These are phyloP conservation scores for Xylaria sp. DNA, from an alignment of 2,329 filamentous ascomycete species.

Conservation along the genomic window DNA sequence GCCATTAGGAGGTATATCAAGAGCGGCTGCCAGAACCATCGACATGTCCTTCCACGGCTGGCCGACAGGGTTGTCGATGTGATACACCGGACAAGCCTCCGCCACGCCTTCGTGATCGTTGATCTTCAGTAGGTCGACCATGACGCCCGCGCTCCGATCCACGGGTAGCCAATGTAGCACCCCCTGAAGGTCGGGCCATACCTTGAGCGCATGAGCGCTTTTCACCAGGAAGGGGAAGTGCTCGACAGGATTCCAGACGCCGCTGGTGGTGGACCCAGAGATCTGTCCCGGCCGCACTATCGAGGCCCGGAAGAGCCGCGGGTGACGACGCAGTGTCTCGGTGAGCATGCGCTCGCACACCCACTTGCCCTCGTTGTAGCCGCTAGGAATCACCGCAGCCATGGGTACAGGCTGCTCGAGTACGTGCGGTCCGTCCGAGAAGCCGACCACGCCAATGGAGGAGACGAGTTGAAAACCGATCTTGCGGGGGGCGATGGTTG, in stretches of 20 bases:
- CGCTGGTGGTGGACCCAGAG: constrained; percentile 53
- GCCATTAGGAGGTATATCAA: too few species aligned
- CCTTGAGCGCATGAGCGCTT: constrained; percentile 51
- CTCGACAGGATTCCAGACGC: constrained; percentile 59
- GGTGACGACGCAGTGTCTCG: constrained; percentile 53
- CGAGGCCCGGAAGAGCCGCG: constrained; percentile 41
- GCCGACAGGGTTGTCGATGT: too few species aligned
- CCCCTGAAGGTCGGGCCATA: constrained; percentile 36
- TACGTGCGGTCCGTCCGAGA: constrained; percentile 50
- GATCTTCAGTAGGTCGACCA: constrained; percentile 16
- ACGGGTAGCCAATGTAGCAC: constrained; percentile 33
- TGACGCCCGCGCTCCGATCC: not conserved
- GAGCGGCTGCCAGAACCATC: too few species aligned
- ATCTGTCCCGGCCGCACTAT: constrained; percentile 59
- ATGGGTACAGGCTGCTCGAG: constrained; percentile 50
- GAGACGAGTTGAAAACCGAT: constrained; percentile 57
- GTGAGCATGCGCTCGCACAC: constrained; percentile 58
- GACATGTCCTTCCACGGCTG: too few species aligned
- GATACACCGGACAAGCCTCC: too few species aligned
- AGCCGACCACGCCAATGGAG: constrained; percentile 54
- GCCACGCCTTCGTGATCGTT: not conserved
- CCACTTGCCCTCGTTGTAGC: constrained; percentile 59
- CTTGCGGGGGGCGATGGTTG: constrained; percentile 10
- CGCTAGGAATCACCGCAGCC: constrained; percentile 49
- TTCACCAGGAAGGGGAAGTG: constrained; percentile 58